Evolutionary conservation across 1,139 yeast species (phyloP).

Genomic region (Suhomyces chickasaworum): DNA sequence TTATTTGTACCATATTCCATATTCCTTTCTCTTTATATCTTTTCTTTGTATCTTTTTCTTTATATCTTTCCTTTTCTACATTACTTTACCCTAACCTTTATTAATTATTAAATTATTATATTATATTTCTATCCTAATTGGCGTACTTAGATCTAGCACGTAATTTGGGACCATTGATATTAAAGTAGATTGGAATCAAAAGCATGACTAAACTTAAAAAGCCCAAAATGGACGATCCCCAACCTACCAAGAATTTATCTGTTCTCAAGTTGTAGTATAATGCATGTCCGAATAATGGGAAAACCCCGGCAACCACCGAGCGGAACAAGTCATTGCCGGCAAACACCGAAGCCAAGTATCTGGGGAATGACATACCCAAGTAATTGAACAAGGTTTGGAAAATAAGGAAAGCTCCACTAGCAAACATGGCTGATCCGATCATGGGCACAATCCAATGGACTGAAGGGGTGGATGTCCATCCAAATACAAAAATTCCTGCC

Average conservation of each 20-base stretch:
- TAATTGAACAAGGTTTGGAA: constrained; percentile 45
- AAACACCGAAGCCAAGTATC: constrained; percentile 58
- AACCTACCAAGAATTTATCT: constrained; percentile 53
- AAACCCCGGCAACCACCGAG: constrained; percentile 57
- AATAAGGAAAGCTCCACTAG: constrained; percentile 39
- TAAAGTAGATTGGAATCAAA: constrained; percentile 48
- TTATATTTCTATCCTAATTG: too few species aligned
- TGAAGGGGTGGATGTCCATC: constrained; percentile 48
- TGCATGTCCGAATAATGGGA: constrained; percentile 60
- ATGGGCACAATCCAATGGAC: constrained; percentile 49
- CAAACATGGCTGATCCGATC: constrained; percentile 43
- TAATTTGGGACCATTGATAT: constrained; percentile 50
- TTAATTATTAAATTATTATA: neutral
- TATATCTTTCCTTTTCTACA: too few species aligned
- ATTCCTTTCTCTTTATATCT: too few species aligned
- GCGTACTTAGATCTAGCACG: constrained; percentile 51
- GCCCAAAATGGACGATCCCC: constrained; percentile 56
- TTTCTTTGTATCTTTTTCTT: too few species aligned
- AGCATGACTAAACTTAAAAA: constrained; percentile 45
- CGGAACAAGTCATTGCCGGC: constrained; percentile 58
- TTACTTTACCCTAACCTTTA: neutral
- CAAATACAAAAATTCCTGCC: constrained; percentile 48
- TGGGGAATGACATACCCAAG: constrained; percentile 37
- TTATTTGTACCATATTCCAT: too few species aligned
- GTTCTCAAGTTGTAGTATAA: constrained; percentile 48